These are phyloP conservation scores for Oenanthe sinensis DNA, from an alignment of 129 eudicot species.

Conservation along the genomic window DNA sequence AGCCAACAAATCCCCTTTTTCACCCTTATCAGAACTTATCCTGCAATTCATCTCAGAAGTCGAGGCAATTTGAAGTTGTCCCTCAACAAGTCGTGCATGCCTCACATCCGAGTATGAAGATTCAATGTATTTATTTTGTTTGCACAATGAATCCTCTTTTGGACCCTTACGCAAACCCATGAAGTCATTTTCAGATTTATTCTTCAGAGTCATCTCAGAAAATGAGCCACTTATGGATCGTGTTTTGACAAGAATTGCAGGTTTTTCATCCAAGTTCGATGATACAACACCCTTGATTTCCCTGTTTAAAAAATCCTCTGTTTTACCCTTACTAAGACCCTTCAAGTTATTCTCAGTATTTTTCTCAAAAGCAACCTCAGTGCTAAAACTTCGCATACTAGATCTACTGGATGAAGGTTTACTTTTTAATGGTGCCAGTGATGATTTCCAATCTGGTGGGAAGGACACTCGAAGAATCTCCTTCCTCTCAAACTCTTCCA, in stretches of 20 bases:
- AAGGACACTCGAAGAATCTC: conserved; percentile 13
- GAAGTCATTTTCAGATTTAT: conserved; percentile 13
- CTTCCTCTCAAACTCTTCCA: conserved; percentile 22
- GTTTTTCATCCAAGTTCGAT: conserved; percentile 23
- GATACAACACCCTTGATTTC: conserved; percentile 20
- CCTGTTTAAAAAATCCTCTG: conserved; percentile 13
- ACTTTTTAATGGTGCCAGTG: conserved; percentile 12
- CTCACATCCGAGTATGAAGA: neutral
- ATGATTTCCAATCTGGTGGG: conserved; percentile 8
- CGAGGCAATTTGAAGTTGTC: conserved; percentile 9
- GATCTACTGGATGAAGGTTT: conserved; percentile 20
- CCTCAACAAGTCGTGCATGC: neutral
- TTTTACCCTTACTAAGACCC: conserved; percentile 1
- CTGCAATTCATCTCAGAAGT: conserved; percentile 26
- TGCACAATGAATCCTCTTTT: conserved; percentile 11
- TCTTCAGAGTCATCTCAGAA: conserved; percentile 23
- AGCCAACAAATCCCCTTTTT: conserved; percentile 9
- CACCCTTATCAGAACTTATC: conserved; percentile 9
- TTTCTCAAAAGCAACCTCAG: conserved; percentile 23
- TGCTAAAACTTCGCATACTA: conserved; percentile 21
- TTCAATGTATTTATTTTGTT: no score
- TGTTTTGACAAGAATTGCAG: conserved; percentile 23
- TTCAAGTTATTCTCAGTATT: conserved; percentile 17
- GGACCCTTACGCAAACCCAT: conserved; percentile 5
- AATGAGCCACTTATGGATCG: conserved; percentile 14